Base-by-base conservation (phyloP, 2,329 filamentous ascomycete genomes). In the Emydomyces testavorans region DNA sequence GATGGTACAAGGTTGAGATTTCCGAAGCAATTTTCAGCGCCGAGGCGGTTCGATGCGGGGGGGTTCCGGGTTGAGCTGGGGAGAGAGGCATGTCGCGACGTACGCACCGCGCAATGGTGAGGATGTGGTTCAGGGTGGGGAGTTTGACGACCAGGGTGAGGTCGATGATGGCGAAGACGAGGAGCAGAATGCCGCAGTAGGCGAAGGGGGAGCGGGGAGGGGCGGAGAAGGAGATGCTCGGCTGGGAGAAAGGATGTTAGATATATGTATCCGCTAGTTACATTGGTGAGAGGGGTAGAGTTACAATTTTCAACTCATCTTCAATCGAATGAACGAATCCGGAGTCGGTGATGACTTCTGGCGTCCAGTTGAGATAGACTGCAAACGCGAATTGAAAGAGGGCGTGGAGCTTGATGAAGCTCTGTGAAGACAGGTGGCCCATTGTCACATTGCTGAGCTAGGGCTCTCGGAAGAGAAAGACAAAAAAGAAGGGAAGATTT, bases 331-430 rank as follows among this genome's bases (percentile, higher is more conserved):
- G 16, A 13, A 46, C 20, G 18, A 94, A 65, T n/a, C 50, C 80
- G 59, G 93, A 86, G 60, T 90, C 82, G 41, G 84, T 79, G 58
- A 95, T 74, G 36, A 77, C 73, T 52, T 71, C 69, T 4, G 89
- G 89, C 50, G 75, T 80, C 35, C 78, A 82, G 58, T 93, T 74
- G 69, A 95, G 83, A 71, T 92, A 86, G 67, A 82, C 88, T 58
- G 82, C 87, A 41, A 92, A 72, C 4, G 85, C 85, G 54, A 94
- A 67, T 68, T 94, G 85, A 71, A 92, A 87, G 62, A 94, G 76
- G 57, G 83, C 84, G 57, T 94, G 71, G 45, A 80, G 82, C 57
- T 85, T 83, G 58, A 95, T 82, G 64, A 94, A 82, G 6, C 82
- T 85, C 61, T 77, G 83, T 52, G 82, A 80, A 1, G 85, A 88